Percentiles rank a stretch among this genome's conserved stretches.
These are phyloP conservation scores for Vicia villosa DNA, from an alignment of 306 rosid species.

Conservation along the genomic window DNA sequence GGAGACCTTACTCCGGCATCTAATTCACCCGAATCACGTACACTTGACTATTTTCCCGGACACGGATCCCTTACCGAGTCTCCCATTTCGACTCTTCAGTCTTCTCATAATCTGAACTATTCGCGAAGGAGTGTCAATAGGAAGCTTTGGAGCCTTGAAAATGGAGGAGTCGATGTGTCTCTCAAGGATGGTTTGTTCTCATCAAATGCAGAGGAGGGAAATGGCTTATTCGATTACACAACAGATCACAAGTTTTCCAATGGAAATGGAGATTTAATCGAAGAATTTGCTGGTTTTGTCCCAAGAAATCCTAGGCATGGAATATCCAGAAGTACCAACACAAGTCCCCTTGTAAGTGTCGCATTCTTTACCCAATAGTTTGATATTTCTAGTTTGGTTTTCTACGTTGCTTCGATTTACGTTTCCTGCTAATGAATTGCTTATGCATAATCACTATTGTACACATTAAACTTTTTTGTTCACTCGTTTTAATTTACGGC, in stretches of 20 bases:
- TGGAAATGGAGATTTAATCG: slow-evolving; percentile 39
- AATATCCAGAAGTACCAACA: slow-evolving; percentile 63
- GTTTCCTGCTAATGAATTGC: slow-evolving; percentile 9
- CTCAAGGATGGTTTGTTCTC: slow-evolving; percentile 81
- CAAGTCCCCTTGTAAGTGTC: slow-evolving; percentile 68
- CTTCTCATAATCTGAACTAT: slow-evolving; percentile 43
- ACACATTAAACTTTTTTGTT: too few relatives aligned
- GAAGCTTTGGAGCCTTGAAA: slow-evolving; percentile 73
- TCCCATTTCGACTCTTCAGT: slow-evolving; percentile 51
- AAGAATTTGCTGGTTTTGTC: slow-evolving; percentile 68
- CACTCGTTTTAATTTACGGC: too few relatives aligned
- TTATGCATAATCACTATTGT: neutral
- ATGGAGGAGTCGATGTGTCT: slow-evolving; percentile 79
- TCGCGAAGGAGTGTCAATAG: slow-evolving; percentile 61
- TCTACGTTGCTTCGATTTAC: neutral
- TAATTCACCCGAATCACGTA: slow-evolving; percentile 67
- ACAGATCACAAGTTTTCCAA: slow-evolving; percentile 36
- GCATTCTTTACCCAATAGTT: too few relatives aligned
- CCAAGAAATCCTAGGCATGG: slow-evolving; percentile 49
- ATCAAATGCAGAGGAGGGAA: slow-evolving; percentile 47
- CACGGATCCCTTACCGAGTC: slow-evolving; percentile 66
- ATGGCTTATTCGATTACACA: slow-evolving; percentile 33
- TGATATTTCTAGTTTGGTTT: neutral
- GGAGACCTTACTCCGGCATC: slow-evolving; percentile 57
- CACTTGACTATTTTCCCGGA: slow-evolving; percentile 63